A percentile compares a stretch with the other conserved stretches of the same genome.
These are phyloP conservation scores for Teratosphaeria nubilosa DNA, from an alignment of 2,329 filamentous ascomycete species.

Conservation along the genomic window DNA sequence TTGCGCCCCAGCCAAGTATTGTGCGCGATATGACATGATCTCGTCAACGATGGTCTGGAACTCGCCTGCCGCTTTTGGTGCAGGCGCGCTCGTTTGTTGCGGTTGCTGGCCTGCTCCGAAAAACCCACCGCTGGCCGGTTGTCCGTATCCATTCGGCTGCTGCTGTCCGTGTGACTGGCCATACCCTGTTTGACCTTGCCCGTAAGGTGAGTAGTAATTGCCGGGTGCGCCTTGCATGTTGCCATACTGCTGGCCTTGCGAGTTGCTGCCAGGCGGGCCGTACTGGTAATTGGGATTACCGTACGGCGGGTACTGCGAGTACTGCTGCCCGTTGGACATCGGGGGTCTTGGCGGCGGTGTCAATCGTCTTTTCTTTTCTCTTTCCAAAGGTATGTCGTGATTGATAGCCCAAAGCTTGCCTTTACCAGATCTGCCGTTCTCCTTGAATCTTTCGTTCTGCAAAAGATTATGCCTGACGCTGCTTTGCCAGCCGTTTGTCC, in stretches of 20 bases:
- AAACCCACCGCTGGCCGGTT: background rate
- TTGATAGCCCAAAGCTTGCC: conserved; percentile 55
- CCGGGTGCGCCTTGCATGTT: conserved; percentile 6
- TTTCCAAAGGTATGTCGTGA: conserved; percentile 49
- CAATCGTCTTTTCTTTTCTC: conserved; percentile 44
- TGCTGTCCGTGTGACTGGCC: background rate
- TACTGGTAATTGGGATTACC: conserved; percentile 4
- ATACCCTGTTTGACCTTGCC: conserved; percentile 2
- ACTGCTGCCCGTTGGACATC: conserved; percentile 14
- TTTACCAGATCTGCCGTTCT: conserved; percentile 51
- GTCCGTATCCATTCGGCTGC: background rate
- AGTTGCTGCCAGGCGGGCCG: conserved; percentile 7
- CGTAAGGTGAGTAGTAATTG: conserved; percentile 9
- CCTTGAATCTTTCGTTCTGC: conserved; percentile 49
- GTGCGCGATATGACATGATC: conserved; percentile 14
- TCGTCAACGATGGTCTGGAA: conserved; percentile 16
- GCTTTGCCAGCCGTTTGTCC: conserved; percentile 55
- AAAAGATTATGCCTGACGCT: conserved; percentile 57
- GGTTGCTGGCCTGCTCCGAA: background rate
- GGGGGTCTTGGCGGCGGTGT: conserved; percentile 25
- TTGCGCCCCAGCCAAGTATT: conserved; percentile 6
- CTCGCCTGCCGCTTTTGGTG: conserved; percentile 7
- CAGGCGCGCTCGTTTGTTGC: conserved; percentile 5
- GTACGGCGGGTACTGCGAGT: conserved; percentile 2
- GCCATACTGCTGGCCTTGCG: conserved; percentile 10